Evolutionary conservation across 345 rosid species (phyloP).

Genomic region (Murraya paniculata): DNA sequence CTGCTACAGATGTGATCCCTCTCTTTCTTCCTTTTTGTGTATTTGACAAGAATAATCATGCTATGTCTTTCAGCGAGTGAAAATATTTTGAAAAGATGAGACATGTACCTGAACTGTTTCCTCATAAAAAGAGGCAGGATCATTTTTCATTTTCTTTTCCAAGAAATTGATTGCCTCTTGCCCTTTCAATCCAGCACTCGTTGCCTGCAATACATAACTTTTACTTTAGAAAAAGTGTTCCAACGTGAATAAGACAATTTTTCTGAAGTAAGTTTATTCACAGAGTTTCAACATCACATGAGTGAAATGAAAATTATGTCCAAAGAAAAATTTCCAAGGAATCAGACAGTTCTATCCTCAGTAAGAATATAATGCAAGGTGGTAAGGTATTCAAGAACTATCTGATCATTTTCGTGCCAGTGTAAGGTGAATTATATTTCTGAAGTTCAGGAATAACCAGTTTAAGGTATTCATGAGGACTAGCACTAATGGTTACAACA

Average conservation of each 20-base stretch:
- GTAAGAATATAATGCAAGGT: neutral
- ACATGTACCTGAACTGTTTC: slow-evolving; percentile 90
- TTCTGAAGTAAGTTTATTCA: neutral
- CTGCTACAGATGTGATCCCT: neutral
- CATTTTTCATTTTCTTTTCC: slow-evolving; percentile 99
- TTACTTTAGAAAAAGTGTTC: slow-evolving; percentile 4
- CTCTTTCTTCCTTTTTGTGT: neutral
- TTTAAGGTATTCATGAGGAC: neutral
- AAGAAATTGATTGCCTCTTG: slow-evolving; percentile 97
- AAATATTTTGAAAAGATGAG: neutral
- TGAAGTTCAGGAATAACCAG: neutral
- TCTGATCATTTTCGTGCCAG: neutral
- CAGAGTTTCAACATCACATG: neutral
- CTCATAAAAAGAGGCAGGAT: slow-evolving; percentile 73
- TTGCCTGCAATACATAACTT: slow-evolving; percentile 48
- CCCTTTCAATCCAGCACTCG: slow-evolving; percentile 95
- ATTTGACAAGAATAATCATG: neutral
- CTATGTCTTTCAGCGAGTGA: neutral
- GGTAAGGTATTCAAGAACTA: neutral
- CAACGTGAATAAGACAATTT: neutral
- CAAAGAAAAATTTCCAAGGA: neutral
- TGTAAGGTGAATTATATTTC: neutral
- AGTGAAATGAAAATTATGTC: neutral
- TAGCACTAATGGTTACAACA: neutral
- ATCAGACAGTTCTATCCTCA: neutral